Base-by-base conservation (phyloP, 805 yeast species). In the Hanseniaspora opuntiae region DNA sequence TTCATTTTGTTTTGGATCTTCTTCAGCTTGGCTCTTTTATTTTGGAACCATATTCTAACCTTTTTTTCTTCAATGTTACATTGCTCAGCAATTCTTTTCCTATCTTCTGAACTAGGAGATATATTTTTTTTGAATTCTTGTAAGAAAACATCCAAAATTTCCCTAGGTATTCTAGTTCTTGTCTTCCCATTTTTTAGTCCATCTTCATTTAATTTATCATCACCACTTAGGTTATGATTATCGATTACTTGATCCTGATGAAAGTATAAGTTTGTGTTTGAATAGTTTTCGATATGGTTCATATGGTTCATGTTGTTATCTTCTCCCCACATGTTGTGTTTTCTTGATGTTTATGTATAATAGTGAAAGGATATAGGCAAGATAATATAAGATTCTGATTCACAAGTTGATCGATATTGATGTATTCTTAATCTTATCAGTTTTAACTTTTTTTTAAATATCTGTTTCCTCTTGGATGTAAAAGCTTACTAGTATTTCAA, bases 41-140 rank as follows among this genome's bases (percentile, higher is more conserved):
- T 87, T 65, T 88, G 97, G 62, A 86, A 88, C 96, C 96, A 88
- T 42, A 88, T 88, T 53, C 95, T 74, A 2, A 88, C 95, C 14
- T 89, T 86, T 57, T 93, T 76, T 60, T 88, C 96, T 14, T 88
- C 78, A 85, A 87, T 82, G 19, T 82, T 84, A 1, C 94, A 84
- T 56, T 74, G 74, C 2, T 75, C 78, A 39, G 93, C 79, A 38
- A 88, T 79, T 32, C 73, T 75, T 61, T 81, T 81, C 40, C 96
- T 71, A 54, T 76, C 75, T 40, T 82, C 82, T 0, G 89, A 79
- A 32, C 78, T 72, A 0, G 96, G 96, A 59, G 83, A 85, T 32
- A 86, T 83, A 59, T 85, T 85, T 50, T 69, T 71, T 50, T 75
- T 76, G 63, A 86, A 88, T 63, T 84, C 94, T 32, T 71, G 68